A percentile compares a stretch with the other conserved stretches of the same genome.
phyloP scores from a whole-genome alignment of 2,329 filamentous ascomycete species.

The Xylariaceae sp. region DNA sequence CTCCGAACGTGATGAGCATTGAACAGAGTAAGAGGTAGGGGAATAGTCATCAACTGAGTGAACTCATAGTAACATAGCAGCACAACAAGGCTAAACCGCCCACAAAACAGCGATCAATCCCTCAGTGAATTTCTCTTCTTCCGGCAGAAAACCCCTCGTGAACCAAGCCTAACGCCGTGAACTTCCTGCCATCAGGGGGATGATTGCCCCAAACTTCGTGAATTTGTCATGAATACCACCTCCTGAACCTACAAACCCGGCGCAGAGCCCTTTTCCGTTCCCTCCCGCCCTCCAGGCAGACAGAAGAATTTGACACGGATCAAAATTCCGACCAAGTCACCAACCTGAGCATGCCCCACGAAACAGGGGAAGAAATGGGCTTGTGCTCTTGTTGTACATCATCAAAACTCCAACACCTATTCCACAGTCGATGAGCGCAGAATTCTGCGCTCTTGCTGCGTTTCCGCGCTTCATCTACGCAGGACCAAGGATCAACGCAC shows the following conservation, averaged over 20 bases:
- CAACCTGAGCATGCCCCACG: background rate
- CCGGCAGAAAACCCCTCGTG: background rate
- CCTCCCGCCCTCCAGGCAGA: background rate
- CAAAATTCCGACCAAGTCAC: background rate
- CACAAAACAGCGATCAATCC: background rate
- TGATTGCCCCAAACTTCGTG: constrained; percentile 12
- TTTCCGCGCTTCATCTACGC: background rate
- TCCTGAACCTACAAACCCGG: constrained; percentile 7
- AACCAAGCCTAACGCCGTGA: constrained; percentile 16
- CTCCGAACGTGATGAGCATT: background rate
- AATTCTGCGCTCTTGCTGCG: background rate
- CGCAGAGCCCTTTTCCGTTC: background rate
- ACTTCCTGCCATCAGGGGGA: background rate
- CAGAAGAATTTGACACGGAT: background rate
- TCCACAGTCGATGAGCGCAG: constrained; percentile 1
- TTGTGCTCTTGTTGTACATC: constrained; percentile 7
- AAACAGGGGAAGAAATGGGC: constrained; percentile 1
- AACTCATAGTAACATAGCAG: background rate
- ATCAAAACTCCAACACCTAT: constrained; percentile 6
- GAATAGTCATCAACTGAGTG: constrained; percentile 7
- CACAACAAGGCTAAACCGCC: constrained; percentile 1
- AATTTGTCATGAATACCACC: constrained; percentile 19
- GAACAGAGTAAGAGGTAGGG: background rate
- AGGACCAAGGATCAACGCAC: background rate
- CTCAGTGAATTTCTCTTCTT: background rate